Percentiles rank a stretch among this genome's conserved stretches.
Conservation (phyloP, 352 stramenopile species). For the Phytophthora pisi region DNA sequence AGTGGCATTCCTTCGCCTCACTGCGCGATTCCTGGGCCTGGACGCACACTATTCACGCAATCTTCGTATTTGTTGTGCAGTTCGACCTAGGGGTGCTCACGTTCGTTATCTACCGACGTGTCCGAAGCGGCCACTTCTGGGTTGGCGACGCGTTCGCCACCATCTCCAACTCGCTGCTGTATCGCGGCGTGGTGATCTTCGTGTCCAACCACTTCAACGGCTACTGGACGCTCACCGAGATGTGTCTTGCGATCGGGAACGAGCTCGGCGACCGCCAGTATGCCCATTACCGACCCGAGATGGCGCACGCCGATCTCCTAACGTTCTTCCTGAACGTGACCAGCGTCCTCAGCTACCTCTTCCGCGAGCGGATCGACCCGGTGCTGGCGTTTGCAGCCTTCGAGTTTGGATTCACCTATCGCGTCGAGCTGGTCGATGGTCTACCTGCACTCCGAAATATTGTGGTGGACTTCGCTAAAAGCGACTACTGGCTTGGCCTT, state of each 20-base stretch:
- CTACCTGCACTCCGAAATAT: constrained; percentile 12
- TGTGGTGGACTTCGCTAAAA: constrained; percentile 24
- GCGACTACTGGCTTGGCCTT: constrained; percentile 19
- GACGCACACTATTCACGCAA: constrained; percentile 44
- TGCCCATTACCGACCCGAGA: constrained; percentile 23
- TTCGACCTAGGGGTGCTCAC: constrained; percentile 42
- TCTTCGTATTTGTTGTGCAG: constrained; percentile 38
- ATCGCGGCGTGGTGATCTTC: constrained; percentile 35
- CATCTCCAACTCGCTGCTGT: constrained; percentile 38
- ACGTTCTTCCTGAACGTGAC: constrained; percentile 36
- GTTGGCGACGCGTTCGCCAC: constrained; percentile 49
- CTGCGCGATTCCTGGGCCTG: constrained; percentile 54
- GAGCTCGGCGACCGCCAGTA: not conserved
- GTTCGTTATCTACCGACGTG: constrained; percentile 39
- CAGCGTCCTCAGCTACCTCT: constrained; percentile 30
- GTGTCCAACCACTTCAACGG: constrained; percentile 45
- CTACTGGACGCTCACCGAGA: constrained; percentile 48
- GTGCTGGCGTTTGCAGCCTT: constrained; percentile 31
- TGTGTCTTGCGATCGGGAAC: constrained; percentile 30
- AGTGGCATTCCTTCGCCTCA: constrained; percentile 25
- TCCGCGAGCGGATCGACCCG: constrained; percentile 40
- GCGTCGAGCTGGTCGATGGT: constrained; percentile 19
- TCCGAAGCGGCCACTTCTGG: constrained; percentile 40
- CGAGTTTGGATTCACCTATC: constrained; percentile 24
- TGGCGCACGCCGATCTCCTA: constrained; percentile 35